These are phyloP conservation scores for Cnidoscolus chayamansa DNA, from an alignment of 441 rosid genomes.

Conservation along the genomic window DNA sequence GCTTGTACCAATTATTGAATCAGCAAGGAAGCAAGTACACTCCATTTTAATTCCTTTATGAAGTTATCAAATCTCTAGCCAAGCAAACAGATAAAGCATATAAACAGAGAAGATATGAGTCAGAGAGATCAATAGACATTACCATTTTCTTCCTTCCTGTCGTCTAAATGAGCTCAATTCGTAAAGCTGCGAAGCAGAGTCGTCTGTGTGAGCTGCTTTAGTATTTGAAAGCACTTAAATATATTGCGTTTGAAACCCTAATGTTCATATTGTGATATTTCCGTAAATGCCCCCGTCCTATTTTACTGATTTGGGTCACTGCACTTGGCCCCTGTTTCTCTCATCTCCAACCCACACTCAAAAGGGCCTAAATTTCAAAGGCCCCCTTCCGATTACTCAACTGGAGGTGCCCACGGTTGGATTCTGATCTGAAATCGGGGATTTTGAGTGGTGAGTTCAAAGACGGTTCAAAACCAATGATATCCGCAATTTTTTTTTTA, in stretches of 20 bases:
- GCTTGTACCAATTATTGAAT: too few species aligned
- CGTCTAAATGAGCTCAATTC: neutral
- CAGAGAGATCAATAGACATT: neutral
- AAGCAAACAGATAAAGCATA: neutral
- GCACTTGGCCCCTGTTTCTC: neutral
- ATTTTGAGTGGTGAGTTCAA: too few species aligned
- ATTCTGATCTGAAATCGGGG: too few species aligned
- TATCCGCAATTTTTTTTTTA: too few species aligned
- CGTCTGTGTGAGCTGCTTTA: neutral
- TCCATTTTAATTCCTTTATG: too few species aligned
- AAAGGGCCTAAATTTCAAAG: too few species aligned
- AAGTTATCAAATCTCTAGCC: too few species aligned
- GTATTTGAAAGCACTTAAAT: neutral
- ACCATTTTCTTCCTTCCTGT: neutral
- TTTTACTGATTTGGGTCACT: neutral
- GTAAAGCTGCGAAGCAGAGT: neutral
- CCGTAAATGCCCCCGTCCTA: neutral
- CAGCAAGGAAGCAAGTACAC: neutral
- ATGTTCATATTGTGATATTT: neutral
- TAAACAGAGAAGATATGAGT: neutral
- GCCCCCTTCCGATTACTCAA: too few species aligned
- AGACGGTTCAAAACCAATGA: too few species aligned
- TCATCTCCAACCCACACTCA: too few species aligned
- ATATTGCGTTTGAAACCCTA: neutral
- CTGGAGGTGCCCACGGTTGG: too few species aligned